These are phyloP conservation scores for Linnemannia schmuckeri DNA, from an alignment of 192 early-diverging fungal species.

Conservation along the genomic window DNA sequence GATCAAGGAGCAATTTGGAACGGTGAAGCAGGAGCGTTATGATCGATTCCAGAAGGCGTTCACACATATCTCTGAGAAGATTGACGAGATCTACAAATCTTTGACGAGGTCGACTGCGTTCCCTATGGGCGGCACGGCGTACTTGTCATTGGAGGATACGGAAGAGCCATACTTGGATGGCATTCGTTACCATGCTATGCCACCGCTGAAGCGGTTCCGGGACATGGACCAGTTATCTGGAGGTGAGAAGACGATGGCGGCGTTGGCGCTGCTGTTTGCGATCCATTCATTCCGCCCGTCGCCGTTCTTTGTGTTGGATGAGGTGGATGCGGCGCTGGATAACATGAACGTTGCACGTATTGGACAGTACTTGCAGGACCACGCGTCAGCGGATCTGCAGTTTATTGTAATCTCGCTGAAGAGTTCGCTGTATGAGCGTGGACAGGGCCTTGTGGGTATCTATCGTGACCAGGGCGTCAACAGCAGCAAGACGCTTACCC, in stretches of 20 bases:
- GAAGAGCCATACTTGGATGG: constrained; percentile 97
- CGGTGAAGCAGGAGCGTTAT: constrained; percentile 85
- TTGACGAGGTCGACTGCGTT: constrained; percentile 89
- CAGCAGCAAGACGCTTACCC: constrained; percentile 87
- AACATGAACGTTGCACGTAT: constrained; percentile 96
- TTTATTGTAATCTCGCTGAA: constrained; percentile 99
- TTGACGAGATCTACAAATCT: constrained; percentile 97
- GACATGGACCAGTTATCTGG: constrained; percentile 99
- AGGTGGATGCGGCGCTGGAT: constrained; percentile 98
- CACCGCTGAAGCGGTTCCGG: constrained; percentile 98
- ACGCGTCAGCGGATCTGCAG: constrained; percentile 80
- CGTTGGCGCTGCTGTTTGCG: constrained; percentile 96
- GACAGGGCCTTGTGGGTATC: constrained; percentile 94
- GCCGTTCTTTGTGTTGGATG: constrained; percentile 99
- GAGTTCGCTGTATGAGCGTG: constrained; percentile 92
- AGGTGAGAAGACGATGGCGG: constrained; percentile 99
- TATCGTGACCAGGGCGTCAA: constrained; percentile 90
- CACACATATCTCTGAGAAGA: constrained; percentile 89
- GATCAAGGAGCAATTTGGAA: constrained; percentile 86
- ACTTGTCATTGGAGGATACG: constrained; percentile 90
- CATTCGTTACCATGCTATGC: constrained; percentile 99
- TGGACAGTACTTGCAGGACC: constrained; percentile 88
- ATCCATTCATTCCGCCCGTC: constrained; percentile 94
- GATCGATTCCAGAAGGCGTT: constrained; percentile 86
- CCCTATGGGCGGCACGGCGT: constrained; percentile 95